Evolutionary conservation across 2,329 filamentous ascomycete species (phyloP).

Genomic region (Achaetomium macrosporum): DNA sequence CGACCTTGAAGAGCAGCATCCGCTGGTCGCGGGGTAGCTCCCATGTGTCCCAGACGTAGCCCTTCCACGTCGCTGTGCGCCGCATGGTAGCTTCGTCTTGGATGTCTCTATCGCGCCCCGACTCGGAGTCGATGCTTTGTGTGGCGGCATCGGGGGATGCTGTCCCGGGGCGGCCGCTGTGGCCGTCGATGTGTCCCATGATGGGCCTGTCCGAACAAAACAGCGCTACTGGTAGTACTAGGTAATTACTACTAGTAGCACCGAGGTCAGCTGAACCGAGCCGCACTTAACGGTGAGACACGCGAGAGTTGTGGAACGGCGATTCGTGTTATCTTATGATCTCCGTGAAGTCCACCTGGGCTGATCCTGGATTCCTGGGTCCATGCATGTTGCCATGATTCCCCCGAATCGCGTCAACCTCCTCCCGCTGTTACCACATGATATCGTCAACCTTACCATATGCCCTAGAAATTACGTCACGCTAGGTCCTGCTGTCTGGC

Average conservation of each 20-base stretch:
- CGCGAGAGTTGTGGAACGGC: not conserved
- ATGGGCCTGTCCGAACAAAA: not conserved
- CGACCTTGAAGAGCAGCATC: not conserved
- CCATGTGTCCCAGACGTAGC: constrained; percentile 3
- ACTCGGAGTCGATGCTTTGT: not conserved
- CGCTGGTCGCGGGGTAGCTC: not conserved
- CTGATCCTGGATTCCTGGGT: not conserved
- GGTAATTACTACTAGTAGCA: too few species aligned
- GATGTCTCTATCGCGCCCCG: not conserved
- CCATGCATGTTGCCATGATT: not conserved
- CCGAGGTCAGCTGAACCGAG: too few species aligned
- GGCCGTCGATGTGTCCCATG: not conserved
- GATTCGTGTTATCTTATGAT: not conserved
- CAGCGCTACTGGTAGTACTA: not conserved
- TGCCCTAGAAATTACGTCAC: not conserved
- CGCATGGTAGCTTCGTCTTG: not conserved
- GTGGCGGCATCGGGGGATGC: not conserved
- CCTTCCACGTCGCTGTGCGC: not conserved
- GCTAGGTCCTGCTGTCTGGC: not conserved
- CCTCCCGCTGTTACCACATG: not conserved
- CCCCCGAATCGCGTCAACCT: not conserved
- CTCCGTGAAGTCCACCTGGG: not conserved
- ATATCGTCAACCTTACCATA: not conserved
- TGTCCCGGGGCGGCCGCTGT: too few species aligned
- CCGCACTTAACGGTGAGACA: too few species aligned